Conservation (phyloP, 495 filamentous ascomycete genomes). For the Penicillium verhagenii region DNA sequence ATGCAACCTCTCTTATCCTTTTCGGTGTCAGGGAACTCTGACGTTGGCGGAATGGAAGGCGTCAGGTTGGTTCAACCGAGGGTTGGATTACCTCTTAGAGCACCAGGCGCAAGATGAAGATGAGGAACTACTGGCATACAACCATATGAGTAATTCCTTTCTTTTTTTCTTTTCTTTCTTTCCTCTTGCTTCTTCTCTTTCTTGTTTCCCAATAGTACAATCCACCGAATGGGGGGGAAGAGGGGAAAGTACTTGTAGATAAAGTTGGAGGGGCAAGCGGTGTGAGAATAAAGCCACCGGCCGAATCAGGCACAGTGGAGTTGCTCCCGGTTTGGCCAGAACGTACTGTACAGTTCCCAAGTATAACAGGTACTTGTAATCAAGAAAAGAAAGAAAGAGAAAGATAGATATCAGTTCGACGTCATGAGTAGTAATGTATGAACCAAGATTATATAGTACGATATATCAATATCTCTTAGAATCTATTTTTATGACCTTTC, state of each 20-base stretch:
- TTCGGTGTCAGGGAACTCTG: constrained; percentile 1
- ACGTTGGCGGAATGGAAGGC: background rate
- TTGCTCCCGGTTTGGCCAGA: too few species aligned
- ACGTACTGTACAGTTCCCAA: background rate
- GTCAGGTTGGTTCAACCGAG: background rate
- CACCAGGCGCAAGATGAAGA: constrained; percentile 17
- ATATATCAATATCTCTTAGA: too few species aligned
- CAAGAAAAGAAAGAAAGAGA: background rate
- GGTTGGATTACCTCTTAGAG: constrained; percentile 1
- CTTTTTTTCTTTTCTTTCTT: too few species aligned
- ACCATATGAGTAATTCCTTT: constrained; percentile 21
- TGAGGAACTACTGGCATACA: constrained; percentile 12
- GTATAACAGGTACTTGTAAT: background rate
- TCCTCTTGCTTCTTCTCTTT: background rate
- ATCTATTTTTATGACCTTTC: background rate
- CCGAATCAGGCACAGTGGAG: constrained; percentile 21
- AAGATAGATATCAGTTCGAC: constrained; percentile 10
- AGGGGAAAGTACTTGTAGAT: constrained; percentile 2
- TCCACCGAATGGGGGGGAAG: constrained; percentile 10
- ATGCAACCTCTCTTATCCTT: background rate
- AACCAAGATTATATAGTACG: too few species aligned
- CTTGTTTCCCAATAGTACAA: background rate
- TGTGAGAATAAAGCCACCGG: constrained; percentile 20
- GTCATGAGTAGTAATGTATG: too few species aligned
- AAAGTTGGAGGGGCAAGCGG: constrained; percentile 28